Conservation (phyloP, 1,284 basidiomycete genomes). For the Volvariella surrecta region DNA sequence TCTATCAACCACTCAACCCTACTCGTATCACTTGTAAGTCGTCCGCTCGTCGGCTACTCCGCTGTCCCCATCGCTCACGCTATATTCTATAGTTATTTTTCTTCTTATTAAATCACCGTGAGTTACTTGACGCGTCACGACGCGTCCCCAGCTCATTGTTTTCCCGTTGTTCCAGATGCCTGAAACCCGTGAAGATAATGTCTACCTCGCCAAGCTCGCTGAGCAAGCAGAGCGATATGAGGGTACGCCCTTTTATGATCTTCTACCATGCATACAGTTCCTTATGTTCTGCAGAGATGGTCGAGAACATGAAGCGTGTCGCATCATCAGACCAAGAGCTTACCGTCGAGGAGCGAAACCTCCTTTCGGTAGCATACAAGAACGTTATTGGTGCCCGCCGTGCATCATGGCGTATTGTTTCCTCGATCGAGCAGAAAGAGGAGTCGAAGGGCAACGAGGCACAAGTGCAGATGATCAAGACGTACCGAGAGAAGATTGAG, state of each 20-base stretch:
- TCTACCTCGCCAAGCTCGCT: constrained; percentile 99
- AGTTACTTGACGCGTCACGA: constrained; percentile 25
- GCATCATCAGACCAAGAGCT: constrained; percentile 97
- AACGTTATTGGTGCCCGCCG: constrained; percentile 99
- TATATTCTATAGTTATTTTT: constrained; percentile 7
- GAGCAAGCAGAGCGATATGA: constrained; percentile 99
- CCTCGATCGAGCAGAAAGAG: constrained; percentile 99
- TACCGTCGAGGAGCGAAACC: constrained; percentile 98
- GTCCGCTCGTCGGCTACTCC: constrained; percentile 11
- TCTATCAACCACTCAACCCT: constrained; percentile 10
- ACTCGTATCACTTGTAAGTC: constrained; percentile 21
- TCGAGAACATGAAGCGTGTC: constrained; percentile 98
- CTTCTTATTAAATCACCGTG: constrained; percentile 16
- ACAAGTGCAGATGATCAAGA: constrained; percentile 98
- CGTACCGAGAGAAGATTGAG: constrained; percentile 98
- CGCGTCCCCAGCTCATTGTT: constrained; percentile 22
- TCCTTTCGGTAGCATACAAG: constrained; percentile 99
- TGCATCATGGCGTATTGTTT: constrained; percentile 98
- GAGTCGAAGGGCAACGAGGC: constrained; percentile 98
- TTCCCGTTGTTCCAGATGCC: constrained; percentile 46
- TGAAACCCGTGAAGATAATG: constrained; percentile 90
- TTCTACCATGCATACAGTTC: constrained; percentile 8
- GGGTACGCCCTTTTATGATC: constrained; percentile 45
- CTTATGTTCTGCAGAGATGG: constrained; percentile 69
- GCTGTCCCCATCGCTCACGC: constrained; percentile 12